phyloP scores from a whole-genome alignment of 257 asterid species.

The Mitragyna speciosa region DNA sequence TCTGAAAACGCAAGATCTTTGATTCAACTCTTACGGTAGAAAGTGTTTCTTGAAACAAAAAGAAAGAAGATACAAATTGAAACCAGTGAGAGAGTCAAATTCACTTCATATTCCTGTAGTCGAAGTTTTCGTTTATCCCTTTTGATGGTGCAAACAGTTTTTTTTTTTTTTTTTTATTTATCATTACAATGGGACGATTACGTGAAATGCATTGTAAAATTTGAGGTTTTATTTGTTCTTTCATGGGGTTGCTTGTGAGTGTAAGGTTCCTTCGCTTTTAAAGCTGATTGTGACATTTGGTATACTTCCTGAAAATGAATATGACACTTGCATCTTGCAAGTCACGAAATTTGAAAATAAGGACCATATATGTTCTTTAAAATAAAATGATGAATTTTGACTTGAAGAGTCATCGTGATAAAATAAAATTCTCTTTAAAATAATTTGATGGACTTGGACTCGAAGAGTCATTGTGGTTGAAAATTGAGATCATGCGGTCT shows the following conservation, averaged over 20 bases:
- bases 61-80: too few relatives aligned
- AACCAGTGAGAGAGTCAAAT: too few relatives aligned
- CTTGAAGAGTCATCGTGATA: not conserved
- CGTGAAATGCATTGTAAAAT: not conserved
- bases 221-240: too few relatives aligned
- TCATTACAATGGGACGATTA: not conserved
- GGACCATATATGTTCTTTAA: not conserved
- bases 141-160: not conserved
- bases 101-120: too few relatives aligned
- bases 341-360: constrained; percentile 4
- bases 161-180: not conserved
- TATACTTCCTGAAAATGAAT: not conserved
- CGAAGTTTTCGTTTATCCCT: too few relatives aligned
- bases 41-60: too few relatives aligned
- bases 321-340: constrained; percentile 13
- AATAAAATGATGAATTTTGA: not conserved
- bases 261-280: not conserved
- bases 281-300: constrained; percentile 15
- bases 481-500: not conserved
- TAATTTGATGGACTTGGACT: not conserved
- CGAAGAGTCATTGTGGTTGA: not conserved
- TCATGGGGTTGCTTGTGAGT: not conserved
- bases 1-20: too few relatives aligned
- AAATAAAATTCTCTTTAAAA: not conserved
- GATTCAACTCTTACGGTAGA: too few relatives aligned